A percentile compares a stretch with the other conserved stretches of the same genome.
Evolutionary conservation across 805 yeast species (phyloP).

Genomic region (Monosporozyma servazzii): DNA sequence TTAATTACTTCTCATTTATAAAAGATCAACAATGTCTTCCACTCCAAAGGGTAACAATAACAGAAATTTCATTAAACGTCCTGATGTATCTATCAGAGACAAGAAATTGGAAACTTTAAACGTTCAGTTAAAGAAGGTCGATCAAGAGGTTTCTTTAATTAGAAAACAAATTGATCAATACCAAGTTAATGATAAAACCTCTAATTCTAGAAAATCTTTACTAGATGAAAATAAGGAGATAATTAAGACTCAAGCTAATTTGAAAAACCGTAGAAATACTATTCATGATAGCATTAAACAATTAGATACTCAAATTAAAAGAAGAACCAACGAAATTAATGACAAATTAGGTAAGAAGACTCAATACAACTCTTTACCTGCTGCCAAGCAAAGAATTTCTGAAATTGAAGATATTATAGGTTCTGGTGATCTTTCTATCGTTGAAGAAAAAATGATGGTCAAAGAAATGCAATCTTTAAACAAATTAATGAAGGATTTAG

Average conservation of each 20-base stretch:
- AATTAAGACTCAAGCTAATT: slow-evolving; percentile 38
- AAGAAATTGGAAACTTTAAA: slow-evolving; percentile 45
- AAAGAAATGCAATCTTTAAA: slow-evolving; percentile 80
- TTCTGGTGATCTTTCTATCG: slow-evolving; percentile 72
- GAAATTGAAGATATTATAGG: slow-evolving; percentile 67
- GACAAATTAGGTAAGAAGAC: slow-evolving; percentile 37
- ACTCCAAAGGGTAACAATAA: slow-evolving; percentile 1
- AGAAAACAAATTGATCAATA: slow-evolving; percentile 45
- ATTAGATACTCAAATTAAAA: slow-evolving; percentile 61
- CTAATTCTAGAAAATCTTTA: slow-evolving; percentile 47
- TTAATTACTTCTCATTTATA: not conserved
- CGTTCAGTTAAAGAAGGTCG: slow-evolving; percentile 55
- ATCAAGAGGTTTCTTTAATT: slow-evolving; percentile 42
- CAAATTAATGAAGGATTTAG: slow-evolving; percentile 72
- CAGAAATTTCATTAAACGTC: slow-evolving; percentile 46
- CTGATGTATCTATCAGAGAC: slow-evolving; percentile 60
- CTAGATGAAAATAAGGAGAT: slow-evolving; percentile 38
- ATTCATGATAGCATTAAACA: slow-evolving; percentile 59
- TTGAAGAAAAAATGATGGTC: slow-evolving; percentile 78
- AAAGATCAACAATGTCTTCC: not conserved
- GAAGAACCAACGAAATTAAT: slow-evolving; percentile 66
- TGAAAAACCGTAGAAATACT: slow-evolving; percentile 38
- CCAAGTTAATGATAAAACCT: slow-evolving; percentile 38
- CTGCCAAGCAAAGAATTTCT: slow-evolving; percentile 56
- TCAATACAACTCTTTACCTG: slow-evolving; percentile 57